Evolutionary conservation across 805 yeast species (phyloP).

Genomic region (Candida awuae): DNA sequence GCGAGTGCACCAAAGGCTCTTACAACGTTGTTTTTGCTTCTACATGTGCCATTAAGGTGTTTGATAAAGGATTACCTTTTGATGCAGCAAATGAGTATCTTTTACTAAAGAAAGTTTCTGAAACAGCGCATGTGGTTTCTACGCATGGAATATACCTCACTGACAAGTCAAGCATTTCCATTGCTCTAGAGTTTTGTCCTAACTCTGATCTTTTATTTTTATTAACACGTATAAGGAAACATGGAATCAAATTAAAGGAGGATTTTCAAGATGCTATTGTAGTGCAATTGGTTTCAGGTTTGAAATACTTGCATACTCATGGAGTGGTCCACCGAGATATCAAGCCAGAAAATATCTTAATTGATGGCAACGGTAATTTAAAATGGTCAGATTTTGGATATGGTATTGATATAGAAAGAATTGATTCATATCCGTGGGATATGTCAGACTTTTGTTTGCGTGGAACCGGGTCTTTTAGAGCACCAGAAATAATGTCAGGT

Average conservation of each 20-base stretch:
- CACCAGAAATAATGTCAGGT: conserved; percentile 37
- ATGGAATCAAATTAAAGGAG: conserved; percentile 25
- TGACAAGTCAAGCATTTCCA: background rate
- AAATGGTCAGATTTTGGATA: conserved; percentile 47
- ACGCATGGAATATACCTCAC: background rate
- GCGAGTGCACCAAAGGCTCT: too few species aligned
- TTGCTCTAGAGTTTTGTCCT: conserved; percentile 26
- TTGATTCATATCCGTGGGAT: conserved; percentile 16
- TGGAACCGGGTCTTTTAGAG: conserved; percentile 48
- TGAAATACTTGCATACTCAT: conserved; percentile 35
- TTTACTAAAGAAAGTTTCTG: conserved; percentile 14
- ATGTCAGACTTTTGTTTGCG: conserved; percentile 24
- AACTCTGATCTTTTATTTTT: conserved; percentile 42
- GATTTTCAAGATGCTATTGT: conserved; percentile 39
- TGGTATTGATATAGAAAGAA: conserved; percentile 30
- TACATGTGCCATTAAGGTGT: background rate
- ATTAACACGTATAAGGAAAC: conserved; percentile 33
- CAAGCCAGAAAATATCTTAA: conserved; percentile 47
- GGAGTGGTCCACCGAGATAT: conserved; percentile 43
- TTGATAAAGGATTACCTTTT: conserved; percentile 5
- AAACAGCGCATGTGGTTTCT: background rate
- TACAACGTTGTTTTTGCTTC: too few species aligned
- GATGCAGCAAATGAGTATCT: conserved; percentile 25
- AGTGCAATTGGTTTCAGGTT: conserved; percentile 45
- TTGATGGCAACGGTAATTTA: conserved; percentile 37